Base-by-base conservation (phyloP, 2,329 filamentous ascomycete genomes). In the Ilyonectria mors-panacis region DNA sequence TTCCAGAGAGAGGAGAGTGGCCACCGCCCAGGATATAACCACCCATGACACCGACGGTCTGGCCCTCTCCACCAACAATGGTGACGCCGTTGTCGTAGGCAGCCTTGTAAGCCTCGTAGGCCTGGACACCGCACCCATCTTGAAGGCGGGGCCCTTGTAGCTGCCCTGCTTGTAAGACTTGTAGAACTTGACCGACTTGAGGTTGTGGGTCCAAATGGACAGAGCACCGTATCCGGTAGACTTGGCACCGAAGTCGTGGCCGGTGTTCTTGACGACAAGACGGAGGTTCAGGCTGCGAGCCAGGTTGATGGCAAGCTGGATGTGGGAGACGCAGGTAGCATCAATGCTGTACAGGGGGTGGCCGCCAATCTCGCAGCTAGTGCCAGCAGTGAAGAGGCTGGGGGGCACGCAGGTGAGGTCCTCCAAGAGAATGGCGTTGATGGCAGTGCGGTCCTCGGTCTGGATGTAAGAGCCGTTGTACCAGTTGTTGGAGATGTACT, bases 1-100 rank as follows among this genome's bases (percentile, higher is more conserved):
- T 77, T 0, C 85, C 85, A 15, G 81, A 81, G 3, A 91, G 80
- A 1, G 84, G 80, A 1, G 83, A 84, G 71, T 90, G 87, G 0
- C 90, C 89, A 19, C 87, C 89, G 6, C 88, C 89, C 75, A 89
- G 87, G 5, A 82, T 84, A 72, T 86, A 92, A 2, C 89, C 89
- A n/a, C 89, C 90, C 0, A 85, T 85, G 6, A 88, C 72, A 1
- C 89, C 88, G 9, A 91, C 88, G 0, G 84, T 86, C 2, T 72
- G 66, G 63, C 87, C 86, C 19, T 86, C 85, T 5, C 89, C 88
- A 17, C 85, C 86, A 17, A 90, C 83, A 3, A 88, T 81, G 0
- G 81, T 83, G 44, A 85, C 78, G 1, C 83, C 84, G 21, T 84
- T 77, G 51, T 81, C 75, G 30, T 85, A 72, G 2, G 87, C 87